phyloP scores from a whole-genome alignment of 169 alveolate genomes.

The Eimeria praecox region DNA sequence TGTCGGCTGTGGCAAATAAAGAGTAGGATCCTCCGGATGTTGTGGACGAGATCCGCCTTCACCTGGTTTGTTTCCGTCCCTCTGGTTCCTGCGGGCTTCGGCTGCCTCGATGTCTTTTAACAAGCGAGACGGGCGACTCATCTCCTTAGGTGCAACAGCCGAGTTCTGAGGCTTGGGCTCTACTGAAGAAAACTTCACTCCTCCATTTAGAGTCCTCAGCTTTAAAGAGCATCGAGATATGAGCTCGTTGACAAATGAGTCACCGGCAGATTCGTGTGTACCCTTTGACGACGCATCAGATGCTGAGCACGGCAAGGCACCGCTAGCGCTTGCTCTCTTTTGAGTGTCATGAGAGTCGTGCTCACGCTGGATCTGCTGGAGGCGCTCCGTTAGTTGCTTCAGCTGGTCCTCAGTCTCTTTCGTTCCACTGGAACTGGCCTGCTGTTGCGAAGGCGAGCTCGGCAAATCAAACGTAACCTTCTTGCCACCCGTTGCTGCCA shows the following conservation, averaged over 20 bases:
- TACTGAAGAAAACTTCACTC: neutral
- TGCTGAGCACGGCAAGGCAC: neutral
- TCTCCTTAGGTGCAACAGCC: conserved; percentile 17
- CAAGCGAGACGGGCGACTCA: conserved; percentile 53
- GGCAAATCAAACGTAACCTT: conserved; percentile 44
- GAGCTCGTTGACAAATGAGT: conserved; percentile 42
- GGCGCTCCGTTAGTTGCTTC: neutral
- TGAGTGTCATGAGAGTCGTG: neutral
- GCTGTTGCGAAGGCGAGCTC: neutral
- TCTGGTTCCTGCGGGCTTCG: conserved; percentile 21
- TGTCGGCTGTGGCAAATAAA: conserved; percentile 50
- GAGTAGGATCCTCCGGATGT: conserved; percentile 6
- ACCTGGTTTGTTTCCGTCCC: neutral
- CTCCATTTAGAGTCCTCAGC: conserved; percentile 14
- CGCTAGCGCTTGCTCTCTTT: neutral
- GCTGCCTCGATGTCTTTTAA: conserved; percentile 38
- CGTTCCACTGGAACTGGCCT: neutral
- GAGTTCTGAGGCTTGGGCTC: conserved; percentile 57
- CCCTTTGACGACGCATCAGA: neutral
- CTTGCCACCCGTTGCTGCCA: conserved; percentile 31
- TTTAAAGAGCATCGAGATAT: conserved; percentile 47
- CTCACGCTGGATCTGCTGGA: neutral
- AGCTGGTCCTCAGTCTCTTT: neutral
- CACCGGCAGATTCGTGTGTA: neutral
- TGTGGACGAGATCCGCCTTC: neutral